These are phyloP conservation scores for Hyaloraphidium curvatum DNA, from an alignment of 192 early-diverging fungal species.

Conservation along the genomic window DNA sequence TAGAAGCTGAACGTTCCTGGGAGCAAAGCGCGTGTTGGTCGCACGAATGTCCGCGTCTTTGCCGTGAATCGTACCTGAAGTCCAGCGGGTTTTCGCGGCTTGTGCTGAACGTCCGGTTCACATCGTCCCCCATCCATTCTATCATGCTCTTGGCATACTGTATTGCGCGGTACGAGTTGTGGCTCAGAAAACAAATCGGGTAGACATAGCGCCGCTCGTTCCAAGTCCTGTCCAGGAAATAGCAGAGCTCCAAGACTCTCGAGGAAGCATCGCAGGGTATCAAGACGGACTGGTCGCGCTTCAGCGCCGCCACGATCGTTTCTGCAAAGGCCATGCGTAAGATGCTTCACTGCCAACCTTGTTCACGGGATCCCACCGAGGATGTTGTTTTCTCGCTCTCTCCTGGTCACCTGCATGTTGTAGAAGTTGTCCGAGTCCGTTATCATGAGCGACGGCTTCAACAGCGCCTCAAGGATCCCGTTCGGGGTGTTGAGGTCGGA, in stretches of 20 bases:
- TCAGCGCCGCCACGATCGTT: slow-evolving; percentile 35
- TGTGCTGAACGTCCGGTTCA: slow-evolving; percentile 49
- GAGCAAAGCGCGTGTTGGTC: too few species aligned
- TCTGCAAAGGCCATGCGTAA: slow-evolving; percentile 19
- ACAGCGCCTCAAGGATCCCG: slow-evolving; percentile 40
- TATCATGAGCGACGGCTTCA: slow-evolving; percentile 73
- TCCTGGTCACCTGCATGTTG: slow-evolving; percentile 36
- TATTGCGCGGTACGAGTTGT: slow-evolving; percentile 51
- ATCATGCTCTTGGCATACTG: slow-evolving; percentile 75
- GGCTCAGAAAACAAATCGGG: slow-evolving; percentile 59
- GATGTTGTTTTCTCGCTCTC: slow-evolving; percentile 52
- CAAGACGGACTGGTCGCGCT: slow-evolving; percentile 55
- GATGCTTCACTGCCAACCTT: too few species aligned
- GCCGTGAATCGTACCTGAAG: slow-evolving; percentile 41
- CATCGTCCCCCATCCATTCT: slow-evolving; percentile 85
- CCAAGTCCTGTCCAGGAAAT: slow-evolving; percentile 80
- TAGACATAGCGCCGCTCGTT: slow-evolving; percentile 27
- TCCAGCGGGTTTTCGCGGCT: slow-evolving; percentile 73
- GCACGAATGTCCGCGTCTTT: slow-evolving; percentile 2
- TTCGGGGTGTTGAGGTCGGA: slow-evolving; percentile 20
- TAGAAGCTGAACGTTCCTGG: too few species aligned
- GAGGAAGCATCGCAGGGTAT: slow-evolving; percentile 78
- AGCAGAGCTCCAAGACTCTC: slow-evolving; percentile 75
- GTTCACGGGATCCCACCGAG: too few species aligned
- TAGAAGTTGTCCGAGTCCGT: not conserved